Evolutionary conservation across 257 asterid species (phyloP), one percentile per base, ranked within the genome.

Genomic region (Petunia axillaris): DNA sequence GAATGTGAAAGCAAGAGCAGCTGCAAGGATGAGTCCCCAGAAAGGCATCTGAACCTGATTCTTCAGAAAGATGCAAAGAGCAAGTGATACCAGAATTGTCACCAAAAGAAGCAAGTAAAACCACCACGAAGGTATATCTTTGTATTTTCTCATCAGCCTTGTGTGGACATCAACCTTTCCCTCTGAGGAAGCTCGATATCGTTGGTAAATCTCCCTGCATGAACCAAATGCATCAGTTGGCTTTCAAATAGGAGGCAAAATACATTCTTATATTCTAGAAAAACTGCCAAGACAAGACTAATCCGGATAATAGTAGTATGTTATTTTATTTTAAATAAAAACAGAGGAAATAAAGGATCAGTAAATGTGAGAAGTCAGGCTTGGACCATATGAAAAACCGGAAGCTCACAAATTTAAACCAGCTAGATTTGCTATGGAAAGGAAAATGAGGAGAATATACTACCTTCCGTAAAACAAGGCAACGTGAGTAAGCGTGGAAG

Each of bases 391-490:
- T 4, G 8, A 5, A 5, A 48, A 48, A 48, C 2, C 2, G 53
- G 10, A 48, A 48, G 53, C 53, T 5, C 7, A 48, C 53, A 55
- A 55, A 55, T 55, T 13, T 14, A 55, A 55, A 55, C 60, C 5
- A 55, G 14, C 16, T 55, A 55, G n/a, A 55, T 11, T 55, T 55
- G 25, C 60, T 14, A 9, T 4, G 0, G 60, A 70, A 39, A 48
- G 13, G 16, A 76, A 44, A 44, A 53, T 43, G 15, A 74, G 35
- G 65, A 77, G 16, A 7, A 58, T 54, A 60, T 11, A 43, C n/a
- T 81, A 93, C 97, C 92, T 90, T 85, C 98, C 98, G 57, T 93
- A 86, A 84, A 93, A 93, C 79, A 93, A 83, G 9, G 81, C 89
- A 64, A 93, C 97, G 35, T 93, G 98, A 11, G 92, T 66, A 2